These are phyloP conservation scores for Trichosanthes cucumerina DNA, from an alignment of 306 rosid species.

Conservation along the genomic window DNA sequence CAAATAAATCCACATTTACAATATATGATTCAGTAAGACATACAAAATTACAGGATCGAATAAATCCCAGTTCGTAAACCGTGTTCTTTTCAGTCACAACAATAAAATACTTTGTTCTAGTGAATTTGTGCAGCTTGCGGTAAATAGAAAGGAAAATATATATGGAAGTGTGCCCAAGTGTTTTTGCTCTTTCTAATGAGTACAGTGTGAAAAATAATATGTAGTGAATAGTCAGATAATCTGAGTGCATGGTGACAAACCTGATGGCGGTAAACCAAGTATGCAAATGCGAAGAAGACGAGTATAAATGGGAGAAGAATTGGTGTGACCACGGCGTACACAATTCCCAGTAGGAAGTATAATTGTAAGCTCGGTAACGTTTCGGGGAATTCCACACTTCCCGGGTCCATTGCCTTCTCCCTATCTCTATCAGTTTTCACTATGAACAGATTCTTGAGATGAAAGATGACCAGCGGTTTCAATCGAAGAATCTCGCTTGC, in stretches of 20 bases:
- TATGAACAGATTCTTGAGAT: conserved; percentile 82
- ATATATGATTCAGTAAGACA: background rate
- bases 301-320: conserved; percentile 92
- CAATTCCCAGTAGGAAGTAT: conserved; percentile 88
- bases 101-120: background rate
- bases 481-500: conserved; percentile 93
- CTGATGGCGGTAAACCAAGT: conserved; percentile 98
- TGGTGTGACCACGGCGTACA: conserved; percentile 90
- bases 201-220: background rate
- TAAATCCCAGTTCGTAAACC: background rate
- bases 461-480: conserved; percentile 83
- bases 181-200: background rate
- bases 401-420: conserved; percentile 79
- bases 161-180: background rate
- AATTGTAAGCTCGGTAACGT: conserved; percentile 86
- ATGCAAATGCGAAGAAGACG: conserved; percentile 88
- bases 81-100: background rate
- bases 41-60: background rate
- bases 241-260: conserved; percentile 25
- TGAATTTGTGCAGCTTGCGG: background rate
- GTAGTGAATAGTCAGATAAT: background rate
- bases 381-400: conserved; percentile 81
- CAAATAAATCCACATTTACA: background rate
- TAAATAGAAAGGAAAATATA: background rate
- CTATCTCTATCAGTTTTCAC: conserved; percentile 95